Evolutionary conservation across 2,329 filamentous ascomycete genomes (phyloP), one percentile per base, ranked within the genome.

Genomic region (Xylariales sp.): DNA sequence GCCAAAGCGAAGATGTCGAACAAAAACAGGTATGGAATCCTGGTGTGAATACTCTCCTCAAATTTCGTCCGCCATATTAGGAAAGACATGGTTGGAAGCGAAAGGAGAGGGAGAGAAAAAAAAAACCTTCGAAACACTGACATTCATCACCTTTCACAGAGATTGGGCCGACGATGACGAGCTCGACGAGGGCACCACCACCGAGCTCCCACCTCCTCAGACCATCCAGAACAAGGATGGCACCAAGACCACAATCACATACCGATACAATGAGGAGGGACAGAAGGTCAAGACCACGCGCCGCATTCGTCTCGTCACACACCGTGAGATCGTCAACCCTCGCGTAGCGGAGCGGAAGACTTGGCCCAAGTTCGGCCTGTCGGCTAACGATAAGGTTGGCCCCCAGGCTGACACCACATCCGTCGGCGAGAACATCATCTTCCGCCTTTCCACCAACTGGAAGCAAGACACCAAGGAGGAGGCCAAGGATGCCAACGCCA

Each of bases 91-190:
- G n/a, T n/a, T n/a, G n/a, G n/a, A n/a, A n/a, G n/a, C n/a, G n/a
- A n/a, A n/a, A n/a, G n/a, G n/a, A n/a, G n/a, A n/a, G n/a, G n/a
- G n/a, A n/a, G n/a, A n/a, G n/a, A n/a, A n/a, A n/a, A n/a, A n/a
- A n/a, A n/a, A n/a, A n/a, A n/a, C n/a, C n/a, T n/a, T n/a, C n/a
- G n/a, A n/a, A 29, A 15, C 19, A 16, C 37, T 33, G 29, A 33
- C 11, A 10, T 8, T 30, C n/a, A 40, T 47, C 30, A 49, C 32
- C 13, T 8, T 24, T 18, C 34, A 33, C 34, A 59, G 57, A 47
- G 90, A 96, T 76, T 97, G 91, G 91, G 91, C 93, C 63, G 93
- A 97, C 71, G 88, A 93, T 62, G 89, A 95, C 62, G 87, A 91
- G 59, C 84, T 88, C 68, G 85, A 93, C 67, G 79, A 85, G 70